Base-by-base conservation (phyloP, 2,329 filamentous ascomycete genomes). In the Tolypocladium ovalisporum region DNA sequence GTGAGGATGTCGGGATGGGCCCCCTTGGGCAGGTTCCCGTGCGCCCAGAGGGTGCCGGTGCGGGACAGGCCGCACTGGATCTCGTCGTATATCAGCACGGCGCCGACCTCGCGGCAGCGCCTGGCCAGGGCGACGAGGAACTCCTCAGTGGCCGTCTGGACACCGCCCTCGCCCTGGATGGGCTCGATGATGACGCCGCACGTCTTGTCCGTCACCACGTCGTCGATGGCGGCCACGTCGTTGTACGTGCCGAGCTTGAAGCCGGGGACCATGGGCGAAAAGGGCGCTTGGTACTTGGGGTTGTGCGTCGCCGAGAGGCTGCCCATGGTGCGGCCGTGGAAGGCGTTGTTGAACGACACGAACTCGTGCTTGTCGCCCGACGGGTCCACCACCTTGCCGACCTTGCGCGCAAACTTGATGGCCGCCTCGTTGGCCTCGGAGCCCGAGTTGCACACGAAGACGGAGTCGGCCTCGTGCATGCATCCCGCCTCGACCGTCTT, bases 401-500 rank as follows among this genome's bases (percentile, higher is more conserved):
- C 86, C 75, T 99, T 99, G 65, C 94, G 84, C 24, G 93, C 89
- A 67, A 99, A 97, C 73, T 99, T 99, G 71, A 99, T 88, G 39
- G 93, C 94, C 1, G 93, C 94, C 76, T 99, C 94, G 72, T 99
- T 99, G 69, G 94, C 94, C 75, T 99, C 94, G 59, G 89, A 90
- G 59, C 94, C 94, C 4, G 92, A 97, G 76, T 99, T 99, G 78
- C 90, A 96, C 63, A 99, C 82, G 69, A 99, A 99, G 2, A 90
- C 90, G 57, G 89, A 83, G 24, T 82, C 78, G 22, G 88, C 90
- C 67, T 87, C 83, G 64, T 88, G 84, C 88, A 97, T 96, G 62
- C 81, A 88, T 44, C 90, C 90, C 0, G 88, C 86, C 65, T 87
- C 84, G 56, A 82, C 73, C 0, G 94, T 99, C 72, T 87, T 86